Evolutionary conservation across 2,329 filamentous ascomycete species (phyloP).

Genomic region (Boeremia lycopersici): DNA sequence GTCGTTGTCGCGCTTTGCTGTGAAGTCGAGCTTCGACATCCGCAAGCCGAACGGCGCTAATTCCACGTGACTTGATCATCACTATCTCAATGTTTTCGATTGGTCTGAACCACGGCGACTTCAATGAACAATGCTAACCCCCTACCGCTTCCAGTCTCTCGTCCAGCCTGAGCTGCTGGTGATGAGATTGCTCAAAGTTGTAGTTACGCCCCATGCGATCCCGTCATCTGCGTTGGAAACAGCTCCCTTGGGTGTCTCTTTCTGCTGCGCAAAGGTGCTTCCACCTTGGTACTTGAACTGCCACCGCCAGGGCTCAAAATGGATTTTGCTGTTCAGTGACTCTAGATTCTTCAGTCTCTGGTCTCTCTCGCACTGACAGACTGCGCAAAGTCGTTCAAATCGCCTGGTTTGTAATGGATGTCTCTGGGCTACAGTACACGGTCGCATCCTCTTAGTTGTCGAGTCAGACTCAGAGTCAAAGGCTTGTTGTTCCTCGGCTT

Average conservation of each 20-base stretch:
- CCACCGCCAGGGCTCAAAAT: slow-evolving; percentile 12
- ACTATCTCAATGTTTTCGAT: not conserved
- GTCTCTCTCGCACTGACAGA: slow-evolving; percentile 14
- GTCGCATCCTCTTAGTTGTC: not conserved
- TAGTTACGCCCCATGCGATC: not conserved
- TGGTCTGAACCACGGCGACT: not conserved
- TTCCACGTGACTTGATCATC: slow-evolving; percentile 5
- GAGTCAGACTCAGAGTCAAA: not conserved
- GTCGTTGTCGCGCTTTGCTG: slow-evolving; percentile 8
- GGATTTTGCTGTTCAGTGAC: not conserved
- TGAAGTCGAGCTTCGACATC: slow-evolving; percentile 23
- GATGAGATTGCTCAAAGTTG: not conserved
- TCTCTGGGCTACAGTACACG: slow-evolving; percentile 13
- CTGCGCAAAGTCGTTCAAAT: slow-evolving; percentile 16
- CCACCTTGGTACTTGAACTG: slow-evolving; percentile 13
- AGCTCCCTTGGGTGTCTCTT: not conserved
- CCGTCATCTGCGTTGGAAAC: not conserved
- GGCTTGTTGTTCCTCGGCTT: not conserved
- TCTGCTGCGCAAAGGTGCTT: not conserved
- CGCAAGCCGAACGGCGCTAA: slow-evolving; percentile 12
- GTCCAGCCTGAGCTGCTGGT: slow-evolving; percentile 8
- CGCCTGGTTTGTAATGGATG: slow-evolving; percentile 19
- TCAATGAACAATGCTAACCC: not conserved
- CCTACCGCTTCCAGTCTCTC: slow-evolving; percentile 11
- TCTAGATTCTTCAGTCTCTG: not conserved